Evolutionary conservation across 148 eudicot genomes (phyloP).

Genomic region (Arctostaphylos glauca): DNA sequence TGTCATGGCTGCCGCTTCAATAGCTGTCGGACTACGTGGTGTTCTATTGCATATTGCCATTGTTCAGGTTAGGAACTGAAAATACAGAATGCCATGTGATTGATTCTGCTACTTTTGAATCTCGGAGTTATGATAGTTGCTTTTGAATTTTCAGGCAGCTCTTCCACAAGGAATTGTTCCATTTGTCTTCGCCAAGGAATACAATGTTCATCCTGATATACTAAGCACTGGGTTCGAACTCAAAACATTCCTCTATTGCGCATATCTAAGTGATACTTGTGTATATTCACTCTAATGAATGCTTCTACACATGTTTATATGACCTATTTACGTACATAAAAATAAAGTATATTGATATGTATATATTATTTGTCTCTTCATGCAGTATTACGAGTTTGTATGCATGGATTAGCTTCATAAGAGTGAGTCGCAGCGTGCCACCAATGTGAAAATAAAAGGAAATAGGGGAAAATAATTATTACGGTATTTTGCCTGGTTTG

Average conservation of each 20-base stretch:
- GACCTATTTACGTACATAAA: too few species aligned
- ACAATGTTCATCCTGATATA: slow-evolving; percentile 75
- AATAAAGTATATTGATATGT: neutral
- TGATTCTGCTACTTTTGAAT: neutral
- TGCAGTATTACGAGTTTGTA: neutral
- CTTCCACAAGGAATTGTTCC: slow-evolving; percentile 92
- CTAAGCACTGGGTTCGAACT: slow-evolving; percentile 66
- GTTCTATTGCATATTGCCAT: slow-evolving; percentile 70
- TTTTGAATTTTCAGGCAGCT: slow-evolving; percentile 55
- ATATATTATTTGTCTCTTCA: neutral
- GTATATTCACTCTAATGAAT: neutral
- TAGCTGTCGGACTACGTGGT: slow-evolving; percentile 78
- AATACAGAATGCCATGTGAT: neutral
- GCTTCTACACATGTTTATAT: neutral
- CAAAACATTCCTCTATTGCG: neutral
- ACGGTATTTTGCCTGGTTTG: too few species aligned
- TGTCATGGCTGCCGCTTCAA: slow-evolving; percentile 84
- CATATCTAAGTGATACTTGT: neutral
- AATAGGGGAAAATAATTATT: too few species aligned
- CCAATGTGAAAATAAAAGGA: neutral
- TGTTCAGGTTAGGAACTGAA: slow-evolving; percentile 55
- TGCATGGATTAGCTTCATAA: neutral
- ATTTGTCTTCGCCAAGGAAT: slow-evolving; percentile 86
- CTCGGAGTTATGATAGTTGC: neutral
- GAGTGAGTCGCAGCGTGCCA: neutral